Evolutionary conservation across 257 asterid genomes (phyloP).

Genomic region (Cordia subcordata): DNA sequence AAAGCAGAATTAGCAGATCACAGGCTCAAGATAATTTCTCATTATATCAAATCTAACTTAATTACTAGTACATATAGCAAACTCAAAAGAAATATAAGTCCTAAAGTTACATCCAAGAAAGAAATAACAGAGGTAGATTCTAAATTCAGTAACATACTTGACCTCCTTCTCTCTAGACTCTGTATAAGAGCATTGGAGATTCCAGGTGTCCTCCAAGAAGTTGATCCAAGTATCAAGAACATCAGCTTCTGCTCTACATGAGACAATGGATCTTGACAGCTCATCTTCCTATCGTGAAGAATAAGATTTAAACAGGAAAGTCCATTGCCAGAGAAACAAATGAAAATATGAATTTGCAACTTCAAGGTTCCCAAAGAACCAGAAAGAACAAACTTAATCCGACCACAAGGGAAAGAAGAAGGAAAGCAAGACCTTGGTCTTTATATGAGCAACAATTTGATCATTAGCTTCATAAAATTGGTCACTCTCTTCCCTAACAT

Average conservation of each 20-base stretch:
- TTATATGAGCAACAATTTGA: constrained; percentile 84
- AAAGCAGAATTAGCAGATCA: constrained; percentile 17
- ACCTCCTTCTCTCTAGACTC: constrained; percentile 67
- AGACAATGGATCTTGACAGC: constrained; percentile 53
- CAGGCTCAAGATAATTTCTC: not conserved
- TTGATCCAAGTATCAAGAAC: constrained; percentile 79
- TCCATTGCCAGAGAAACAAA: constrained; percentile 3
- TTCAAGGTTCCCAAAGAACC: not conserved
- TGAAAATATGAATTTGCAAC: constrained; percentile 8
- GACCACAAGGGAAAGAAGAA: constrained; percentile 1
- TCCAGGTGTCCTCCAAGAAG: constrained; percentile 95
- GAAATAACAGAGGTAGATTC: constrained; percentile 12
- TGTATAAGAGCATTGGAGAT: constrained; percentile 66
- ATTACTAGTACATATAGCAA: no score
- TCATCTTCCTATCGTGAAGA: constrained; percentile 69
- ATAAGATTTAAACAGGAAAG: constrained; percentile 3
- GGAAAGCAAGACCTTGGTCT: constrained; percentile 58
- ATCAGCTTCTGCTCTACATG: constrained; percentile 69
- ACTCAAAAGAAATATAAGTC: no score
- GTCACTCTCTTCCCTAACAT: constrained; percentile 84
- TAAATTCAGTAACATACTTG: constrained; percentile 38
- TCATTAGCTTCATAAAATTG: constrained; percentile 97
- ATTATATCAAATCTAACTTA: not conserved
- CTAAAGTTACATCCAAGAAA: not conserved
- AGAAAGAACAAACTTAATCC: not conserved